Evolutionary conservation across 2,329 filamentous ascomycete genomes (phyloP).

Genomic region (Zalaria sp.): DNA sequence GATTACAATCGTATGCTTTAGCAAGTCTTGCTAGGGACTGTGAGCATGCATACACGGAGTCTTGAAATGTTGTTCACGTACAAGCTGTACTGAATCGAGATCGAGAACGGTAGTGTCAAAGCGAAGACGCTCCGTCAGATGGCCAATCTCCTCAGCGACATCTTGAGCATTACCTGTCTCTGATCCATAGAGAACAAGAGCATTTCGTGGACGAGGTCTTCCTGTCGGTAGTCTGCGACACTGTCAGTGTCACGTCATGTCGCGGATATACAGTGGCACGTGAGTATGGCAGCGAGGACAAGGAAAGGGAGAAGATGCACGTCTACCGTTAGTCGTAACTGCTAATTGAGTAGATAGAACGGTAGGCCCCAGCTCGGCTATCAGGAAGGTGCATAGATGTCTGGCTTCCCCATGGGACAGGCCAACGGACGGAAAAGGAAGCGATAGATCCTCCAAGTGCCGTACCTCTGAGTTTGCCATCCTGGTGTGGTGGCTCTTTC

Average conservation of each 20-base stretch:
- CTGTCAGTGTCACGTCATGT: neutral
- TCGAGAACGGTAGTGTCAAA: slow-evolving; percentile 65
- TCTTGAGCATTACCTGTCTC: slow-evolving; percentile 94
- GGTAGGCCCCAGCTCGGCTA: too few species aligned
- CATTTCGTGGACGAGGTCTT: slow-evolving; percentile 24
- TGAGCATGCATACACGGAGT: slow-evolving; percentile 1
- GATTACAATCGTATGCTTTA: slow-evolving; percentile 45
- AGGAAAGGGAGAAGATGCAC: too few species aligned
- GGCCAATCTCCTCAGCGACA: slow-evolving; percentile 70
- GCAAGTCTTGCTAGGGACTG: slow-evolving; percentile 24
- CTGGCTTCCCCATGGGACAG: too few species aligned
- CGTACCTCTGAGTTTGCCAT: neutral
- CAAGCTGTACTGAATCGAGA: slow-evolving; percentile 62
- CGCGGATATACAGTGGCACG: too few species aligned
- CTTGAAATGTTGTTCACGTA: slow-evolving; percentile 29
- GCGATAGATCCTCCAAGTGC: neutral
- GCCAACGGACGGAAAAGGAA: neutral
- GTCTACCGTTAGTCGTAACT: too few species aligned
- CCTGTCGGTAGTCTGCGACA: neutral
- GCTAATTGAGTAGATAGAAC: too few species aligned
- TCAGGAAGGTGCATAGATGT: too few species aligned
- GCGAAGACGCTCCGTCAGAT: slow-evolving; percentile 59
- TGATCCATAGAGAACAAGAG: slow-evolving; percentile 76
- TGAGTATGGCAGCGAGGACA: too few species aligned
- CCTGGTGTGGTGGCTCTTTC: neutral